These are phyloP conservation scores for Pseudopyricularia cyperi DNA, from an alignment of 2,329 filamentous ascomycete genomes.

Conservation along the genomic window DNA sequence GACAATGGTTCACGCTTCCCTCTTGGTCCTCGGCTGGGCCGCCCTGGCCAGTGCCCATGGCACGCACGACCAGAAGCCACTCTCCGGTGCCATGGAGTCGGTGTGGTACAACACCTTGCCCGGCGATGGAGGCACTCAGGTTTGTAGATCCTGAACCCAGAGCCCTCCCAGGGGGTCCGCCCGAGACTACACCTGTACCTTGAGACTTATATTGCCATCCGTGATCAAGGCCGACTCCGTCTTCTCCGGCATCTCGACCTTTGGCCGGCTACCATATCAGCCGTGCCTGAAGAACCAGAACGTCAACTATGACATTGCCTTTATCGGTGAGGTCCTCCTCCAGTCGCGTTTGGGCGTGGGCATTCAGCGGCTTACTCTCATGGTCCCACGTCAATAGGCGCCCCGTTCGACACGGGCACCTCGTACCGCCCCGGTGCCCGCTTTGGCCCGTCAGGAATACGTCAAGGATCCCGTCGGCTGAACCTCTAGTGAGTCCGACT, in stretches of 20 bases:
- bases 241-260: conserved; percentile 79
- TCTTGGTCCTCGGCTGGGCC: neutral
- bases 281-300: conserved; percentile 60
- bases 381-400: conserved; percentile 32
- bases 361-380: neutral
- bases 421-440: conserved; percentile 74
- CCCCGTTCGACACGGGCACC: conserved; percentile 76
- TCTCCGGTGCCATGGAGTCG: conserved; percentile 57
- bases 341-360: neutral
- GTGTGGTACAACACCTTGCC: conserved; percentile 77
- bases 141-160: conserved; percentile 18
- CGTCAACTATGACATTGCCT: conserved; percentile 72
- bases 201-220: neutral
- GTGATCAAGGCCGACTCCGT: conserved; percentile 61
- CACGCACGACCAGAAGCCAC: conserved; percentile 34
- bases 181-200: neutral
- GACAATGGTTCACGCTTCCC: neutral
- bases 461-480: conserved; percentile 72
- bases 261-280: conserved; percentile 65
- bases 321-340: conserved; percentile 45
- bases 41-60: conserved; percentile 21
- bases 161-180: too few species aligned
- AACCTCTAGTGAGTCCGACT: conserved; percentile 64
- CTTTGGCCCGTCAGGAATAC: conserved; percentile 73
- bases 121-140: conserved; percentile 74